A percentile compares a stretch with the other conserved stretches of the same genome.
phyloP scores from a whole-genome alignment of 805 yeast species.

The Kazachstania taianensis region DNA sequence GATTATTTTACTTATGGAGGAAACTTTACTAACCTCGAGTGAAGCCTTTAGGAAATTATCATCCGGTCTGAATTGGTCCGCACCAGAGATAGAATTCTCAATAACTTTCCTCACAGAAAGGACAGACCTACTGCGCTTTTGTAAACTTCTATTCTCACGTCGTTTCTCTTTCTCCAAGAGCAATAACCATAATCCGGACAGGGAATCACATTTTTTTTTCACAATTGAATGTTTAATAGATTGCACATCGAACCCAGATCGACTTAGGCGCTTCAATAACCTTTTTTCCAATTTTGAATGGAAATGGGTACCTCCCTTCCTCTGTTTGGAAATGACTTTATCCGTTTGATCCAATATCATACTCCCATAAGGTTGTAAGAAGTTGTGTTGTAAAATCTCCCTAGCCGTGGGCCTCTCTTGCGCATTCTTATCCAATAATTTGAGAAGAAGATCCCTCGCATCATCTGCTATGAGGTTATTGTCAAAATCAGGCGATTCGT shows the following conservation, averaged over 20 bases:
- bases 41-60: slow-evolving; percentile 5
- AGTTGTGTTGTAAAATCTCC: slow-evolving; percentile 43
- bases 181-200: slow-evolving; percentile 68
- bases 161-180: slow-evolving; percentile 40
- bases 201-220: slow-evolving; percentile 53
- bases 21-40: slow-evolving; percentile 6
- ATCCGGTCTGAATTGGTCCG: slow-evolving; percentile 1
- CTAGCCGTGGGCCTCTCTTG: slow-evolving; percentile 45
- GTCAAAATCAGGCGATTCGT: slow-evolving; percentile 52
- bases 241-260: slow-evolving; percentile 55
- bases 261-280: slow-evolving; percentile 47
- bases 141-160: slow-evolving; percentile 24
- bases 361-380: slow-evolving; percentile 38
- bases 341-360: slow-evolving; percentile 33
- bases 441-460: slow-evolving; percentile 40
- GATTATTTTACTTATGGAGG: slow-evolving; percentile 10
- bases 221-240: slow-evolving; percentile 47
- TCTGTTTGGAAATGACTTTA: slow-evolving; percentile 29
- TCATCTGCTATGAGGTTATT: slow-evolving; percentile 37
- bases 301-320: slow-evolving; percentile 36
- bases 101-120: slow-evolving; percentile 26
- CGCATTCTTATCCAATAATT: slow-evolving; percentile 59
- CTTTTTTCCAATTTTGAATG: slow-evolving; percentile 53
- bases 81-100: slow-evolving; percentile 10
- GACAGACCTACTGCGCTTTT: slow-evolving; percentile 30